A percentile compares a stretch with the other conserved stretches of the same genome.
phyloP scores from a whole-genome alignment of 139 green algal species.

The Auxenochlorella pyrenoidosa region DNA sequence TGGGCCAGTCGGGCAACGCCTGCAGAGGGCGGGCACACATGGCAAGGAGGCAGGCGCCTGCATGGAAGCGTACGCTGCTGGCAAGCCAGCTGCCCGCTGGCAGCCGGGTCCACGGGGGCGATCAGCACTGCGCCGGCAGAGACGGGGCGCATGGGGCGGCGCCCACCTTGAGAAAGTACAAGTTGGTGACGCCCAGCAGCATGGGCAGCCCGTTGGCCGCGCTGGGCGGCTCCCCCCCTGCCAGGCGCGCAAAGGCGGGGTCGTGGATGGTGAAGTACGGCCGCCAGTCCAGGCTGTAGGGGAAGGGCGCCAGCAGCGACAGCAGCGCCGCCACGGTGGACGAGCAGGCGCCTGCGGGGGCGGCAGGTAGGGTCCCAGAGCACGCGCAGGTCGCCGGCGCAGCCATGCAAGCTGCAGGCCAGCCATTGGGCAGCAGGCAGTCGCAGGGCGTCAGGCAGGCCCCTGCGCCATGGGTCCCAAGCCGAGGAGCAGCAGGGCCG shows the following conservation, averaged over 20 bases:
- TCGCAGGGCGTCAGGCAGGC: no score
- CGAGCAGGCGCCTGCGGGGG: conserved; percentile 59
- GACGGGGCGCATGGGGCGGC: no score
- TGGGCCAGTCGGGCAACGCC: conserved; percentile 70
- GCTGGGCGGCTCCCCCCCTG: conserved; percentile 44
- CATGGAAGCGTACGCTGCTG: no score
- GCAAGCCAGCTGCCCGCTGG: not conserved
- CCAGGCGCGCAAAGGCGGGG: conserved; percentile 70
- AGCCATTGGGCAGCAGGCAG: no score
- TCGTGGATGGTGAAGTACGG: conserved; percentile 97
- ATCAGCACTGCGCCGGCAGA: not conserved
- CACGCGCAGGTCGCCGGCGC: not conserved
- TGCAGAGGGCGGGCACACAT: conserved; percentile 26
- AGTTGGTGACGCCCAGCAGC: conserved; percentile 91
- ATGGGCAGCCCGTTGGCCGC: conserved; percentile 55
- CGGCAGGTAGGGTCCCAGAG: not conserved
- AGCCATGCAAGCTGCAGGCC: no score
- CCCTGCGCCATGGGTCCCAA: no score
- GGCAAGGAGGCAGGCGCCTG: no score
- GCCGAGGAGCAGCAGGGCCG: no score
- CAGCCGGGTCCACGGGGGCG: not conserved
- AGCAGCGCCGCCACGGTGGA: conserved; percentile 79
- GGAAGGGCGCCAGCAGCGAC: conserved; percentile 78
- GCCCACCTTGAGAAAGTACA: conserved; percentile 86
- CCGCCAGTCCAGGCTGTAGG: conserved; percentile 79